Evolutionary conservation across 179 eudicot genomes (phyloP), one percentile per base, ranked within the genome.

Genomic region (Spinacia oleracea): DNA sequence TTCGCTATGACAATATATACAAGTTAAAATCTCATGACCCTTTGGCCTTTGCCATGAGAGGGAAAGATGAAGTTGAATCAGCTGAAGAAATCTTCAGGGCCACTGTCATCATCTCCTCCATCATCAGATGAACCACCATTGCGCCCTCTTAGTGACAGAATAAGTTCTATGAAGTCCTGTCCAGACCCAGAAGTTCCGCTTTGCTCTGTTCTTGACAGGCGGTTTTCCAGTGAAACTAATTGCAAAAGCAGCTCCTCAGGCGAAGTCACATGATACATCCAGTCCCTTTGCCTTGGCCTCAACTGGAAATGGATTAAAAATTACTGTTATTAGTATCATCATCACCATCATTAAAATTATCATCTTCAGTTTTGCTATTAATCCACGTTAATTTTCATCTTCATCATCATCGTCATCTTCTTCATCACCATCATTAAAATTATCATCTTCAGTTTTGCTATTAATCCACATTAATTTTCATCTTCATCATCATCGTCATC

Each of bases 301-400:
- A 77, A 72, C 93, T 89, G 89, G 84, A 91, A 87, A 87, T 83
- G 91, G 75, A 85, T 88, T 76, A 83, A 81, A 76, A 80, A 81
- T 74, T 45, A 76, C 53, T 79, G 86, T 55, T 74, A 32, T 81
- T 81, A 81, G 84, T 78, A 79, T 79, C 77, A 71, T 85, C 82
- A 76, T 66, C 74, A 45, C 77, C 86, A 60, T 69, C 84, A 68
- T 81, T 71, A 64, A 79, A 42, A 80, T 55, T 65, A 68, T 43
- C 79, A 83, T 71, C 51, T 72, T 79, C 80, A 66, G 62, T 59
- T 51, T 55, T 75, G 45, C 27, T 76, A 79, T 60, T 83, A 58
- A 73, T 74, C 87, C 29, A 9, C 66, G 46, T 25, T 76, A 34
- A 40, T 29, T 63, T 77, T 63, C 80, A 42, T 73, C 76, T 1